Base-by-base conservation (phyloP, 768 basidiomycete genomes). In the Calvatia gigantea region DNA sequence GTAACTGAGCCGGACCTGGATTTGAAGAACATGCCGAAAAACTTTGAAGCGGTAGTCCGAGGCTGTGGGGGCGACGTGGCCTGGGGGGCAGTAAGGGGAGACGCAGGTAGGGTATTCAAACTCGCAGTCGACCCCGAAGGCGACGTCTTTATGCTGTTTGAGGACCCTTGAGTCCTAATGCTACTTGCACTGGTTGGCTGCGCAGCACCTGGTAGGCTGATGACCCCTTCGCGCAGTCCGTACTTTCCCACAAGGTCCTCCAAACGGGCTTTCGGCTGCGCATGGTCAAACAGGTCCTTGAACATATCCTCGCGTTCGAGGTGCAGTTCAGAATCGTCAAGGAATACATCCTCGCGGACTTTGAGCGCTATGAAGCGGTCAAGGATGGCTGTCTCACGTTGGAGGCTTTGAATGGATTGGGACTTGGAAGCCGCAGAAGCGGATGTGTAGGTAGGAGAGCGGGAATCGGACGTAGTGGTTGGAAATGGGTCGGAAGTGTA, bases 401-500 rank as follows among this genome's bases (percentile, higher is more conserved):
- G 89, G 31, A 79, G 62, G 28, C 79, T 75, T 19, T 74, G 70
- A 4, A 82, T 62, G 0, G 72, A 60, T 14, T 65, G 60, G 62
- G 47, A 74, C 72, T 35, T 68, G 71, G 8, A 75, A 57, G 11
- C 64, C 58, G n/a, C 58, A 59, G 56, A 49, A 56, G 50, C 52
- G 51, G 60, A 41, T 65, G 61, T 31, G 54, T 59, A 70, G 54
- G 55, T 69, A 9, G 61, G 57, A 11, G 60, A 56, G 39, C 57
- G 58, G 3, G 63, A 25, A 23, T 58, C 67, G 56, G 56, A 68
- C 11, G 59, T 58, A 17, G 57, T 53, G 69, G 68, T 60, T 0
- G 89, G 89, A 70, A 91, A 93, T 0, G 91, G 89, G 60, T 94
- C 89, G 42, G 86, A 86, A 3, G 86, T 75, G 69, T 92, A 91